phyloP scores from a whole-genome alignment of 768 basidiomycete species.

The Rhodotorula sphaerocarpa region DNA sequence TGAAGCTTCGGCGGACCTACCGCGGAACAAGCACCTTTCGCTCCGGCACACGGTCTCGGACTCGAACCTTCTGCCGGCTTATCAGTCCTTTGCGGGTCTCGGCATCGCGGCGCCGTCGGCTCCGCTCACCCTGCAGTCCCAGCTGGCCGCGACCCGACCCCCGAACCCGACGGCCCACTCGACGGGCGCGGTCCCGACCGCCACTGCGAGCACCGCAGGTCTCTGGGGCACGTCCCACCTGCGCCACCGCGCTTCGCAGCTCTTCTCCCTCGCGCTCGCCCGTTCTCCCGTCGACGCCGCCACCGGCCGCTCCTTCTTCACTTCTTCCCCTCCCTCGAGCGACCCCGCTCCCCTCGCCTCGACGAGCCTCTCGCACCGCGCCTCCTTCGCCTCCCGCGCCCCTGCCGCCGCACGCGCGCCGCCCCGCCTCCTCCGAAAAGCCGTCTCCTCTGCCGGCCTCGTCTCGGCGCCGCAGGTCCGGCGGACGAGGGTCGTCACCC shows the following conservation, averaged over 20 bases:
- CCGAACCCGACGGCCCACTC: too few species aligned
- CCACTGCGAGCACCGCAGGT: not conserved
- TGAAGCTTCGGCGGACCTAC: too few species aligned
- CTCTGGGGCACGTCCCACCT: not conserved
- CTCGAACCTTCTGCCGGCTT: not conserved
- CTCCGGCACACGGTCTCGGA: constrained; percentile 17
- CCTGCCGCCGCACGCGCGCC: not conserved
- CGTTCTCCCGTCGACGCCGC: not conserved
- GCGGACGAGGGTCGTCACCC: not conserved
- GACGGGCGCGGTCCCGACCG: not conserved
- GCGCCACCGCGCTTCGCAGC: constrained; percentile 10
- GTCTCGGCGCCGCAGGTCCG: not conserved
- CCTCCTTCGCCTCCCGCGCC: not conserved
- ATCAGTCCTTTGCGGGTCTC: constrained; percentile 8
- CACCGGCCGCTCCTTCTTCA: not conserved
- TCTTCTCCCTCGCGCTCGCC: not conserved
- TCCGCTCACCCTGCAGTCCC: not conserved
- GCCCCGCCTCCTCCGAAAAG: not conserved
- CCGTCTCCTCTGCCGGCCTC: not conserved
- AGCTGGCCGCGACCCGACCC: not conserved
- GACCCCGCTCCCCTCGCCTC: not conserved
- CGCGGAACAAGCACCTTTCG: not conserved
- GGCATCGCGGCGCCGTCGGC: not conserved
- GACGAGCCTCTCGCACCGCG: not conserved
- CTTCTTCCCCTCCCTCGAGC: not conserved